Conservation (phyloP, 495 filamentous ascomycete genomes). For the Podospora fimiseda region DNA sequence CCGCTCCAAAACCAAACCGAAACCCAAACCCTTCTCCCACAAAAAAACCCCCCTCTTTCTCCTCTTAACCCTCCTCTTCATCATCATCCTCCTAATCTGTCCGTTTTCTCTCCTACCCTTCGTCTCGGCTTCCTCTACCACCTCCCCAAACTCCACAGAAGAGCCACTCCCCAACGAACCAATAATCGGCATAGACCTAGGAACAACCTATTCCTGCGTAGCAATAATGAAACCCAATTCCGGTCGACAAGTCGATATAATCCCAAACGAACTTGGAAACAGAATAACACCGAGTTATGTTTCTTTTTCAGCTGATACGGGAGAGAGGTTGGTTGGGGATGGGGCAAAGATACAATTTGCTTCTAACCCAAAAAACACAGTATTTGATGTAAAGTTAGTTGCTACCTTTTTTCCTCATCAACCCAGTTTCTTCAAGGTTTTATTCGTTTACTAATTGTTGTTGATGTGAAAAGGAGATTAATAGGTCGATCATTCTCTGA, state of each 20-base stretch:
- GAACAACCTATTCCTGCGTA: slow-evolving; percentile 96
- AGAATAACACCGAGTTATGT: slow-evolving; percentile 96
- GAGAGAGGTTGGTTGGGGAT: slow-evolving; percentile 57
- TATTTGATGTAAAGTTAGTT: slow-evolving; percentile 85
- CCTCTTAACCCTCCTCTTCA: slow-evolving; percentile 51
- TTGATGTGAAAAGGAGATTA: slow-evolving; percentile 53
- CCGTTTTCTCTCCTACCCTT: slow-evolving; percentile 58
- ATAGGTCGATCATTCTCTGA: slow-evolving; percentile 81
- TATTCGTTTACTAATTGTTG: too few species aligned
- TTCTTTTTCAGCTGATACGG: slow-evolving; percentile 83
- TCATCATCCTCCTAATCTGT: slow-evolving; percentile 74
- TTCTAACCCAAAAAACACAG: slow-evolving; percentile 94
- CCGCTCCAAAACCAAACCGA: too few species aligned
- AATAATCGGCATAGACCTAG: slow-evolving; percentile 94
- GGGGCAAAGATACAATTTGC: slow-evolving; percentile 99
- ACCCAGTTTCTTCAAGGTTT: too few species aligned
- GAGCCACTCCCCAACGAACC: slow-evolving; percentile 31
- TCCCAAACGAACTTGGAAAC: slow-evolving; percentile 90
- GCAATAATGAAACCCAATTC: slow-evolving; percentile 86
- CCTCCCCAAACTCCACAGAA: slow-evolving; percentile 42
- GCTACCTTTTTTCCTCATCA: background rate
- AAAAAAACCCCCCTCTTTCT: background rate
- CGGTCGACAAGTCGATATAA: slow-evolving; percentile 87
- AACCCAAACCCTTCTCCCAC: background rate
- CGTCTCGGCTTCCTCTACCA: slow-evolving; percentile 64